phyloP scores from a whole-genome alignment of 1,139 yeast species.

The Lodderomyces theae region DNA sequence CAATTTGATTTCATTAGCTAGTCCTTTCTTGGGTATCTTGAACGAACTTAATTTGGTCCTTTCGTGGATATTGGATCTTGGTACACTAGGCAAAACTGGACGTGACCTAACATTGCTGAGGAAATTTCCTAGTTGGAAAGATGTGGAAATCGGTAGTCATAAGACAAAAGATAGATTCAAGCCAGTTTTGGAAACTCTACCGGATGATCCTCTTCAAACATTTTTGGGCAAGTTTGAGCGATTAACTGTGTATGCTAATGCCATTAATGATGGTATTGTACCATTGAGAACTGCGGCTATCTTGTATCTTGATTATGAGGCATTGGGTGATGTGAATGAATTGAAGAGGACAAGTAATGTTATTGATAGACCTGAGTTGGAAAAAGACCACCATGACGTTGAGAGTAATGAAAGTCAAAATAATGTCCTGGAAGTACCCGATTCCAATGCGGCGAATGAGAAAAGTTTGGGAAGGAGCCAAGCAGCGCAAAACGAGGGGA shows the following conservation, averaged over 20 bases:
- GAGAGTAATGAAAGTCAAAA: slow-evolving; percentile 13
- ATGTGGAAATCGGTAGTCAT: slow-evolving; percentile 13
- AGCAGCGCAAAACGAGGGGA: neutral
- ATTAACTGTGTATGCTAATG: slow-evolving; percentile 76
- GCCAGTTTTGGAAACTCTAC: slow-evolving; percentile 71
- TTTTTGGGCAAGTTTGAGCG: slow-evolving; percentile 62
- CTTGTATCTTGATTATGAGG: slow-evolving; percentile 46
- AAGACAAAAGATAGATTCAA: slow-evolving; percentile 25
- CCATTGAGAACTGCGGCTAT: slow-evolving; percentile 67
- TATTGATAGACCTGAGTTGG: slow-evolving; percentile 14
- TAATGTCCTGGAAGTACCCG: slow-evolving; percentile 15
- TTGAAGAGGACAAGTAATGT: slow-evolving; percentile 19
- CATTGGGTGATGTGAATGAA: slow-evolving; percentile 36
- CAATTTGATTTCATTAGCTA: slow-evolving; percentile 78
- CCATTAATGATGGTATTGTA: slow-evolving; percentile 89
- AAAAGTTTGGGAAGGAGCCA: slow-evolving; percentile 12
- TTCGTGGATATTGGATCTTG: slow-evolving; percentile 78
- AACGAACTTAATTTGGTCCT: slow-evolving; percentile 86
- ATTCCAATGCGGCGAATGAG: slow-evolving; percentile 9
- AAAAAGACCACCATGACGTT: slow-evolving; percentile 13
- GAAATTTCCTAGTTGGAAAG: slow-evolving; percentile 21
- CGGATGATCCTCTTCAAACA: slow-evolving; percentile 73
- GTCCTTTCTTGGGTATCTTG: slow-evolving; percentile 81
- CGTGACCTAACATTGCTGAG: slow-evolving; percentile 72
- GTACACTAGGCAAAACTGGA: slow-evolving; percentile 90